Evolutionary conservation across 257 asterid genomes (phyloP).

Genomic region (Gynochthodes officinalis): DNA sequence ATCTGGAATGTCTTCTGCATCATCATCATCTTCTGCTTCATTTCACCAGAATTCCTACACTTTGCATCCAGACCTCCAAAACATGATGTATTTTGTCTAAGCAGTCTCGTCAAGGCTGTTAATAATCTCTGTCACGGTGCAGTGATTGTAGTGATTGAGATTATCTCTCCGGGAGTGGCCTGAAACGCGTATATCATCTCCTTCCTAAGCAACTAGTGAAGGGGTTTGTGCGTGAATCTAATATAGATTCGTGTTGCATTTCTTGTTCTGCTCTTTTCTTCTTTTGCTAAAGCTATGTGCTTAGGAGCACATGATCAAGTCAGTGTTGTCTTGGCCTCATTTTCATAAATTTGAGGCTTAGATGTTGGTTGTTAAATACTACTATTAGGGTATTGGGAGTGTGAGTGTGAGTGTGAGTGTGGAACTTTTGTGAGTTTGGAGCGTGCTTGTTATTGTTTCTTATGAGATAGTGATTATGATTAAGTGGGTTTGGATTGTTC

Average conservation of each 20-base stretch:
- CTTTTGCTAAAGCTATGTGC: not conserved
- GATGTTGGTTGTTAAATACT: too few species aligned
- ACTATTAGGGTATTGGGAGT: too few species aligned
- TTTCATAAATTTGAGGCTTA: not conserved
- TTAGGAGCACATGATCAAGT: not conserved
- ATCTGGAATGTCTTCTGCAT: not conserved
- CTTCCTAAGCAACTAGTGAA: constrained; percentile 20
- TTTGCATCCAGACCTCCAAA: constrained; percentile 39
- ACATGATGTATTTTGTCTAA: constrained; percentile 59
- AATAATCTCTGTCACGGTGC: too few species aligned
- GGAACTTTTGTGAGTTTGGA: not conserved
- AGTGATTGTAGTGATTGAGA: too few species aligned
- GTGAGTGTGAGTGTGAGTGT: too few species aligned
- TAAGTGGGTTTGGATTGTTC: not conserved
- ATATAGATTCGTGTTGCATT: constrained; percentile 17
- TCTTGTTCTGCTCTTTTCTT: not conserved
- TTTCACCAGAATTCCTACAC: constrained; percentile 36
- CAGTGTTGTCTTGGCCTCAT: not conserved
- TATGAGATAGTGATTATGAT: too few species aligned
- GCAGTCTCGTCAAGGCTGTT: not conserved
- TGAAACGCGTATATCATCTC: constrained; percentile 37
- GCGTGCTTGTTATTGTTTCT: not conserved
- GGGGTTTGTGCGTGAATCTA: constrained; percentile 83
- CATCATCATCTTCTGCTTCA: constrained; percentile 28
- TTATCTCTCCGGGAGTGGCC: constrained; percentile 1